Evolutionary conservation across 176 grass and related monocot species (phyloP).

Genomic region (Phoenix dactylifera): DNA sequence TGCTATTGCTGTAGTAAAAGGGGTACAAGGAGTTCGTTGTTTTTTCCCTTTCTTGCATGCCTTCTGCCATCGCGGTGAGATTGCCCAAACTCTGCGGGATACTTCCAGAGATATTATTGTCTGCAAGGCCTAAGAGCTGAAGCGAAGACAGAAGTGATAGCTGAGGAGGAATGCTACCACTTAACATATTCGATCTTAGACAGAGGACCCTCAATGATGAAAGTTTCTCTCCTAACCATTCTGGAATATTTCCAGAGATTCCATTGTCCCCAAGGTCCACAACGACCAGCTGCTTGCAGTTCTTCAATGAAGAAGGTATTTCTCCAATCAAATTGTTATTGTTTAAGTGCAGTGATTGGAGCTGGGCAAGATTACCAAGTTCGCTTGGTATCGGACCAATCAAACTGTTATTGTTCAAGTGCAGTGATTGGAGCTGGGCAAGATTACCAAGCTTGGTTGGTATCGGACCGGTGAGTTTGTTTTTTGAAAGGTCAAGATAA

Average conservation of each 20-base stretch:
- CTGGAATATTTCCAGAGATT: neutral
- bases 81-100: conserved; percentile 48
- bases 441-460: no score
- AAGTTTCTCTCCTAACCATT: neutral
- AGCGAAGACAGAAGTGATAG: conserved; percentile 1
- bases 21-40: no score
- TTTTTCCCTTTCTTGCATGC: no score
- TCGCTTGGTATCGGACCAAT: neutral
- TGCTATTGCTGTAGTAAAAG: no score
- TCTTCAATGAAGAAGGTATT: neutral
- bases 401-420: neutral
- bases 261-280: neutral
- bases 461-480: no score
- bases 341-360: neutral
- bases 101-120: conserved; percentile 37
- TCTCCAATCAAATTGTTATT: neutral
- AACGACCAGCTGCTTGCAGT: neutral
- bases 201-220: neutral
- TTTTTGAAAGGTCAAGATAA: no score
- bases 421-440: neutral
- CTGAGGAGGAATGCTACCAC: no score
- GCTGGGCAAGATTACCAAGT: no score
- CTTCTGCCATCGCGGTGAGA: conserved; percentile 30
- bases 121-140: conserved; percentile 45
- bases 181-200: no score